Conservation (phyloP, 1,284 basidiomycete species). For the Heliocybe sulcata region DNA sequence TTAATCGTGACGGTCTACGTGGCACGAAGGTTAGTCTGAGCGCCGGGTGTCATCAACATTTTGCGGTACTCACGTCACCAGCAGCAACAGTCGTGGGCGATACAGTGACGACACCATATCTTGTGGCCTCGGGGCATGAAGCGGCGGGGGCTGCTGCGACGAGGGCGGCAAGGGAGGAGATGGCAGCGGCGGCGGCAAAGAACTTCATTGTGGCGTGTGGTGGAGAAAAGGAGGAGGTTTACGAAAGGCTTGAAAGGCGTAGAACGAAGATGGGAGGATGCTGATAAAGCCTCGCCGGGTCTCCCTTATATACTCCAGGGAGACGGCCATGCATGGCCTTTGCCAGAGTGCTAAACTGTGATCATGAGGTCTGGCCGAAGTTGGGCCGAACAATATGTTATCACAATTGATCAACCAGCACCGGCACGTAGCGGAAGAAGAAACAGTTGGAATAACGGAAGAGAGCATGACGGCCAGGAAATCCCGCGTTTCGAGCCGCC, state of each 20-base stretch:
- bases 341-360: background rate
- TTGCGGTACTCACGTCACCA: no score
- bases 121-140: no score
- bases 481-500: background rate
- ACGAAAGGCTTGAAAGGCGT: background rate
- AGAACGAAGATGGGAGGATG: background rate
- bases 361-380: background rate
- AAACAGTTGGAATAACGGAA: background rate
- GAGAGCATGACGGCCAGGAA: background rate
- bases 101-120: no score
- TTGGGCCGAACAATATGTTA: no score
- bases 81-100: no score
- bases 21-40: conserved; percentile 2
- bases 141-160: no score
- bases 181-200: background rate
- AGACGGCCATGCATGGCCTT: background rate
- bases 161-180: background rate
- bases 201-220: background rate
- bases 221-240: background rate
- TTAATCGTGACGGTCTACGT: background rate
- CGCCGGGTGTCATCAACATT: no score
- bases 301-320: background rate
- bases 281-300: background rate
- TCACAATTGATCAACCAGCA: background rate
- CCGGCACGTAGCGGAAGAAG: background rate